phyloP scores from a whole-genome alignment of 306 rosid genomes.

The Prunus mongolica region DNA sequence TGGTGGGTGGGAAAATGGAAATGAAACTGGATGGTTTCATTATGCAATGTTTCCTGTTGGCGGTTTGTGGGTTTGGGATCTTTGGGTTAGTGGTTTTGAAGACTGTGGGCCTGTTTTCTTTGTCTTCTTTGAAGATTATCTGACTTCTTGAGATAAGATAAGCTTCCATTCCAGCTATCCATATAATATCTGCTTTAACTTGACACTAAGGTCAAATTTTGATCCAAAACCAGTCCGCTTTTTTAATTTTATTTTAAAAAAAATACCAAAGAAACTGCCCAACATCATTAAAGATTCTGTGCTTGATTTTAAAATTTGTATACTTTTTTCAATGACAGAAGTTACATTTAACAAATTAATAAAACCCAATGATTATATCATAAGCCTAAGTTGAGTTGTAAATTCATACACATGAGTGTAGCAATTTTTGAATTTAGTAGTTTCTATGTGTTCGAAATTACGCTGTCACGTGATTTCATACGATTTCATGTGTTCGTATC shows the following conservation, averaged over 20 bases:
- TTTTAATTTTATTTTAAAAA: no score
- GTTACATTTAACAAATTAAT: no score
- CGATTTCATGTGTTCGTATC: no score
- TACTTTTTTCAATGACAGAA: no score
- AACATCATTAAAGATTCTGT: neutral
- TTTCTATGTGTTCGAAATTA: no score
- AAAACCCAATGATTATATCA: no score
- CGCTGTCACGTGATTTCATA: no score
- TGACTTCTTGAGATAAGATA: neutral
- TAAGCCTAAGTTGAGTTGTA: no score
- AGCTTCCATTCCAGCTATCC: no score
- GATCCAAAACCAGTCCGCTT: neutral
- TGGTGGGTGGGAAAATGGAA: neutral
- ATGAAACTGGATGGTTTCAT: neutral
- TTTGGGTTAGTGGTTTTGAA: slow-evolving; percentile 17
- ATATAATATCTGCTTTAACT: neutral
- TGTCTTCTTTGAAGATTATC: neutral
- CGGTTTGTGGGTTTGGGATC: slow-evolving; percentile 32
- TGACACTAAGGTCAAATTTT: no score
- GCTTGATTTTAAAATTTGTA: neutral
- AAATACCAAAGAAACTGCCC: neutral
- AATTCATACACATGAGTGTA: no score
- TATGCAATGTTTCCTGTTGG: slow-evolving; percentile 28
- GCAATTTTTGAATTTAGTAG: no score
- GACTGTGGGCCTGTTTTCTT: slow-evolving; percentile 1